phyloP scores from a whole-genome alignment of 108 stramenopile genomes.

The Nitzschia sp. region DNA sequence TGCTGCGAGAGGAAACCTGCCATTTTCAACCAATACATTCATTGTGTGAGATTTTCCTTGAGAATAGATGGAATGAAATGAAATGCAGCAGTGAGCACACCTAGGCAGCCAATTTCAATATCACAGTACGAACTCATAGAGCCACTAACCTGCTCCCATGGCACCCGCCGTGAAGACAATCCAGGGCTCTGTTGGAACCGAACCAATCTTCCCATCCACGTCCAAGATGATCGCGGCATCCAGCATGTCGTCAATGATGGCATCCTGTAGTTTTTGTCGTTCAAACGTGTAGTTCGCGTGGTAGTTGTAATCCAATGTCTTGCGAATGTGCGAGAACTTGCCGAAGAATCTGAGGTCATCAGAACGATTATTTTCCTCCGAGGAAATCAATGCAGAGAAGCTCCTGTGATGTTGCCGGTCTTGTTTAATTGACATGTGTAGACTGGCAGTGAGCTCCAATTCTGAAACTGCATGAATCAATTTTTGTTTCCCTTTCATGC shows the following conservation, averaged over 20 bases:
- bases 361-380: constrained; percentile 53
- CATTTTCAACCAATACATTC: constrained; percentile 53
- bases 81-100: no score
- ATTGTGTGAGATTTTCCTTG: constrained; percentile 88
- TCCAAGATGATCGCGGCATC: constrained; percentile 63
- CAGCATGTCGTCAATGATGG: constrained; percentile 55
- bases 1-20: constrained; percentile 74
- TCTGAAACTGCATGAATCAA: constrained; percentile 12
- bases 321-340: constrained; percentile 60
- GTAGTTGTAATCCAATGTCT: constrained; percentile 64
- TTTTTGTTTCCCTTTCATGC: constrained; percentile 37
- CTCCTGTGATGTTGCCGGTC: constrained; percentile 7
- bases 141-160: constrained; percentile 88
- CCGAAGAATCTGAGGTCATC: constrained; percentile 56
- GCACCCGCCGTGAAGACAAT: constrained; percentile 91
- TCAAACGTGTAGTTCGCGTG: constrained; percentile 70
- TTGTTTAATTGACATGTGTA: constrained; percentile 1
- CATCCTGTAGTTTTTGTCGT: constrained; percentile 75
- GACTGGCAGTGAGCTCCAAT: constrained; percentile 11
- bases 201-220: constrained; percentile 66
- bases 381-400: constrained; percentile 45
- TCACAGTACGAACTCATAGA: no score
- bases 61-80: no score
- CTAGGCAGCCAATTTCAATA: no score
- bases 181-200: constrained; percentile 86